Percentiles rank a stretch among this genome's conserved stretches.
Conservation (phyloP, 2,329 filamentous ascomycete species). For the Claviceps paspali region DNA sequence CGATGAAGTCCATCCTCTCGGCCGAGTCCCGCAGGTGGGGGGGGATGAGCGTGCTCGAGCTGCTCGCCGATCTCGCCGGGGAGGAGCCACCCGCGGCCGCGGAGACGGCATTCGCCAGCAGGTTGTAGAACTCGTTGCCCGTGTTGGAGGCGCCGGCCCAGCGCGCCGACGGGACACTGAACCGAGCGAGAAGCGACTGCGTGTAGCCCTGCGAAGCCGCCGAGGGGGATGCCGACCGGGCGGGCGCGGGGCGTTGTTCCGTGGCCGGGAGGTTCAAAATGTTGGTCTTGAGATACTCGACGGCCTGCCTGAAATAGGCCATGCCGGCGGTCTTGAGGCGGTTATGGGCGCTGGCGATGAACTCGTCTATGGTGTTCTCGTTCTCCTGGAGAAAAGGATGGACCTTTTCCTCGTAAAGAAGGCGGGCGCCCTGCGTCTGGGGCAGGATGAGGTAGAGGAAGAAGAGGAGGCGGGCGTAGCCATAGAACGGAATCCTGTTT, state of each 20-base stretch:
- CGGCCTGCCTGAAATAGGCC: constrained; percentile 54
- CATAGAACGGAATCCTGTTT: constrained; percentile 77
- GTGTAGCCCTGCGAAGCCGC: constrained; percentile 48
- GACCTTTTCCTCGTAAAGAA: constrained; percentile 71
- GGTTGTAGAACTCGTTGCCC: constrained; percentile 55
- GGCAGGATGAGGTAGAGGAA: constrained; percentile 93
- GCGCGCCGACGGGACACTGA: constrained; percentile 62
- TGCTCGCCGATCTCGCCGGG: constrained; percentile 8
- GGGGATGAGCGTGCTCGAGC: constrained; percentile 52
- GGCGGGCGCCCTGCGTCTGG: constrained; percentile 82
- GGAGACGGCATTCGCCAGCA: constrained; percentile 61
- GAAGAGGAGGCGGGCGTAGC: constrained; percentile 74
- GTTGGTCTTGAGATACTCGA: constrained; percentile 59
- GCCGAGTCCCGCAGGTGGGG: constrained; percentile 45
- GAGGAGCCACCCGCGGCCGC: constrained; percentile 29
- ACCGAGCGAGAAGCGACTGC: constrained; percentile 68
- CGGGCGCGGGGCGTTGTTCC: constrained; percentile 21
- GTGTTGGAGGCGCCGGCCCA: constrained; percentile 33
- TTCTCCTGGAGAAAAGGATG: constrained; percentile 81
- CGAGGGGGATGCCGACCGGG: constrained; percentile 14
- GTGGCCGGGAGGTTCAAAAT: constrained; percentile 54
- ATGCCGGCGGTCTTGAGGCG: constrained; percentile 63
- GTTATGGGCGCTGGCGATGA: constrained; percentile 72
- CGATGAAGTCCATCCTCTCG: constrained; percentile 60
- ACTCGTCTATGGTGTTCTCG: constrained; percentile 75